Conservation (phyloP, 192 early-diverging fungal species). For the Mortierella claussenii region DNA sequence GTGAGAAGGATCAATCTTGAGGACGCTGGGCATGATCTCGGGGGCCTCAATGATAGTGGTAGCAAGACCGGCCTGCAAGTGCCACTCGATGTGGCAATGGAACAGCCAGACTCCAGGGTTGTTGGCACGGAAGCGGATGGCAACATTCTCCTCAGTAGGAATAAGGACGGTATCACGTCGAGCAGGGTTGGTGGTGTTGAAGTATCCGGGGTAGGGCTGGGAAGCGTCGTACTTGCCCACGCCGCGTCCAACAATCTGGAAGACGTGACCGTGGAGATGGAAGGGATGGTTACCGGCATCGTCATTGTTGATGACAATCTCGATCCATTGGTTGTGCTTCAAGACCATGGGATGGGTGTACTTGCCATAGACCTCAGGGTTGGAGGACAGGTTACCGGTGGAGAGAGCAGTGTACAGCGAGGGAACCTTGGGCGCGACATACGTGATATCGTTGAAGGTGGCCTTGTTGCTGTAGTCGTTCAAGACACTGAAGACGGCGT, state of each 20-base stretch:
- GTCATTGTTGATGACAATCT: constrained; percentile 80
- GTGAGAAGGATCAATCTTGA: constrained; percentile 52
- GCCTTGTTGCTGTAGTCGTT: constrained; percentile 83
- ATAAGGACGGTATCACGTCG: constrained; percentile 83
- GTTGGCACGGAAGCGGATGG: constrained; percentile 81
- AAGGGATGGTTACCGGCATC: constrained; percentile 81
- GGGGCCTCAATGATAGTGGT: constrained; percentile 80
- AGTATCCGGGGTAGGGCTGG: constrained; percentile 39
- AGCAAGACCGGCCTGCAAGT: constrained; percentile 77
- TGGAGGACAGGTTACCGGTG: constrained; percentile 60
- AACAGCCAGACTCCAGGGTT: constrained; percentile 87
- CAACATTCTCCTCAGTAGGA: constrained; percentile 70
- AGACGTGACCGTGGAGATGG: constrained; percentile 88
- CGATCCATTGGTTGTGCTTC: constrained; percentile 70
- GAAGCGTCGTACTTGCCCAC: constrained; percentile 62
- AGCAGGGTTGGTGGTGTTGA: constrained; percentile 66
- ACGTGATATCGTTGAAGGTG: constrained; percentile 82
- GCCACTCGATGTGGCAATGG: constrained; percentile 91
- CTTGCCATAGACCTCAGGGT: constrained; percentile 68
- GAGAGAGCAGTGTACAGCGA: constrained; percentile 72
- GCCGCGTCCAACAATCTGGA: constrained; percentile 80
- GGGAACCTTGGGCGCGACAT: constrained; percentile 72
- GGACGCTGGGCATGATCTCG: constrained; percentile 64
- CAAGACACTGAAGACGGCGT: constrained; percentile 71
- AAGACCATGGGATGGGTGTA: constrained; percentile 71